These are phyloP conservation scores for Aspergillus sp. DNA, from an alignment of 2,329 filamentous ascomycete species.

Conservation along the genomic window DNA sequence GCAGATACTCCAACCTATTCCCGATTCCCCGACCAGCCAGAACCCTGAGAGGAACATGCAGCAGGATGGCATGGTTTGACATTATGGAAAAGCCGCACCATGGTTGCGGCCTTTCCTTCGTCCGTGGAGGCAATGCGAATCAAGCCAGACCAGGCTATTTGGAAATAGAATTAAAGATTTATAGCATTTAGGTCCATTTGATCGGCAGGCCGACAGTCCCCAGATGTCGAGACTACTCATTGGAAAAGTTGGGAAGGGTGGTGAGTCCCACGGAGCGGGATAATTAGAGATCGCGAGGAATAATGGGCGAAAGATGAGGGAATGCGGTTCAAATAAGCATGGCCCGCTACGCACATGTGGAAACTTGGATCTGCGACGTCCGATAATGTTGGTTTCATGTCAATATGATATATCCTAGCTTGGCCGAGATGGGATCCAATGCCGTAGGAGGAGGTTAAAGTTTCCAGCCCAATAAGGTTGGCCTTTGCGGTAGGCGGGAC, in stretches of 20 bases:
- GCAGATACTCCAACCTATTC: slow-evolving; percentile 21
- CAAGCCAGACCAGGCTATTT: neutral
- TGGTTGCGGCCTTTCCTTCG: slow-evolving; percentile 6
- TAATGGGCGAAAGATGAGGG: neutral
- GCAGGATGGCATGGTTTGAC: slow-evolving; percentile 17
- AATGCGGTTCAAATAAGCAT: slow-evolving; percentile 31
- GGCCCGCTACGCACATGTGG: slow-evolving; percentile 25
- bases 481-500: neutral
- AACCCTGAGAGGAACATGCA: slow-evolving; percentile 20
- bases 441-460: slow-evolving; percentile 20
- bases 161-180: neutral
- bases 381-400: slow-evolving; percentile 14
- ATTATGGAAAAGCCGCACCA: slow-evolving; percentile 17
- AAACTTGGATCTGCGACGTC: slow-evolving; percentile 13
- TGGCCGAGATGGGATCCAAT: slow-evolving; percentile 17
- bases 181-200: neutral
- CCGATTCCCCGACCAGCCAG: slow-evolving; percentile 28
- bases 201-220: neutral
- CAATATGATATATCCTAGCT: slow-evolving; percentile 25
- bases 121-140: slow-evolving; percentile 10
- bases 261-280: neutral
- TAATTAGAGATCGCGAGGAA: neutral
- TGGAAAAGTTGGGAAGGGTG: neutral
- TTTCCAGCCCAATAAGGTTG: slow-evolving; percentile 32
- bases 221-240: neutral